Percentiles rank a stretch among this genome's conserved stretches.
phyloP scores from a whole-genome alignment of 2,329 filamentous ascomycete species.

The Hypoxylon sp. region DNA sequence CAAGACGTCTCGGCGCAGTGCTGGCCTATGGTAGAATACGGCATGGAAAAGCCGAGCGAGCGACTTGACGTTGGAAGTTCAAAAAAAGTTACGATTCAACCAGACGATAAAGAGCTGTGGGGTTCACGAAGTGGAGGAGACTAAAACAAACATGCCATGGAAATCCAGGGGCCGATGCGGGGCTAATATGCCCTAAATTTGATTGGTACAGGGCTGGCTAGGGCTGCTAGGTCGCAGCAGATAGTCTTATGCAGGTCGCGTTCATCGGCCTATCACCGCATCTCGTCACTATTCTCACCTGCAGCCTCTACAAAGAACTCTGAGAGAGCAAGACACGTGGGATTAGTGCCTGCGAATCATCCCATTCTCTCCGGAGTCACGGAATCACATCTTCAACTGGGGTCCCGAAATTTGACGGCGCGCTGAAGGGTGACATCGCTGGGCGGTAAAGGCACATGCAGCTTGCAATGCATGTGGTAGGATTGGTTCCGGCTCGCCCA shows the following conservation, averaged over 20 bases:
- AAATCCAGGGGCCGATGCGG: constrained; percentile 36
- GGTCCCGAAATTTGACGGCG: constrained; percentile 26
- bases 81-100: constrained; percentile 36
- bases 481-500: constrained; percentile 11
- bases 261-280: constrained; percentile 24
- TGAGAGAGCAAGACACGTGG: constrained; percentile 37
- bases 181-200: constrained; percentile 29
- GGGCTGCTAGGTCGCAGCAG: constrained; percentile 39
- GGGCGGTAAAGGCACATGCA: constrained; percentile 41
- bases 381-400: constrained; percentile 16
- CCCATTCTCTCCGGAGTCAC: constrained; percentile 21
- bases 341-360: constrained; percentile 41
- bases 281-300: constrained; percentile 12
- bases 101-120: constrained; percentile 23
- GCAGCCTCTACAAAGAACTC: constrained; percentile 7
- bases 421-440: constrained; percentile 41
- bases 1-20: neutral
- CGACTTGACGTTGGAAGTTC: constrained; percentile 35
- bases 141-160: constrained; percentile 17
- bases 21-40: constrained; percentile 12
- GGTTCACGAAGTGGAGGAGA: constrained; percentile 36
- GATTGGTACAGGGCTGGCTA: constrained; percentile 36
- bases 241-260: constrained; percentile 22
- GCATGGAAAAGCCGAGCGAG: constrained; percentile 9
- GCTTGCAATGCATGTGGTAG: constrained; percentile 28